phyloP scores from a whole-genome alignment of 495 filamentous ascomycete genomes.

The Penicillium coffeae region DNA sequence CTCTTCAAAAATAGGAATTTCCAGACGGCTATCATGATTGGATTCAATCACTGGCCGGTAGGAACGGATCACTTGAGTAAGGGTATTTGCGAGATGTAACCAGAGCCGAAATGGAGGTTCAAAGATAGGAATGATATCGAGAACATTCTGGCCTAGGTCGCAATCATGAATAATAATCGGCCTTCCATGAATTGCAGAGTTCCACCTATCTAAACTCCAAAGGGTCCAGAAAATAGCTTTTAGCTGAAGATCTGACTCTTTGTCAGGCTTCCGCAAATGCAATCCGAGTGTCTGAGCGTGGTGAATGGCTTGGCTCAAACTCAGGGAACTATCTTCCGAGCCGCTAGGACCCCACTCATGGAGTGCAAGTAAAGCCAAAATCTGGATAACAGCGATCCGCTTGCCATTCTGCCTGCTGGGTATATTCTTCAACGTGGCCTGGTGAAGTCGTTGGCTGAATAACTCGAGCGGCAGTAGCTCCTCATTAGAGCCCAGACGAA shows the following conservation, averaged over 20 bases:
- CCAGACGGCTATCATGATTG: constrained; percentile 35
- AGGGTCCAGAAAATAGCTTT: constrained; percentile 58
- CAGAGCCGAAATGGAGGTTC: constrained; percentile 36
- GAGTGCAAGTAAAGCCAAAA: constrained; percentile 33
- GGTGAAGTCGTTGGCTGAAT: constrained; percentile 23
- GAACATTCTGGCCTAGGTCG: constrained; percentile 41
- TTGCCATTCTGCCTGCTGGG: constrained; percentile 15
- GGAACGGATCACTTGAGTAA: constrained; percentile 56
- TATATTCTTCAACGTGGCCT: constrained; percentile 19
- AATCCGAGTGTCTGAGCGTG: constrained; percentile 59
- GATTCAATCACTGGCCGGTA: constrained; percentile 48
- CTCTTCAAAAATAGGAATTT: constrained; percentile 58
- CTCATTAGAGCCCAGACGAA: constrained; percentile 15
- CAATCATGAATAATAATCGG: constrained; percentile 59
- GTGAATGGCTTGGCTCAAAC: constrained; percentile 38
- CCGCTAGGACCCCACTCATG: constrained; percentile 30
- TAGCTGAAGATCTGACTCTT: constrained; percentile 18
- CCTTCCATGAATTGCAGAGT: constrained; percentile 54
- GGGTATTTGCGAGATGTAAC: constrained; percentile 40
- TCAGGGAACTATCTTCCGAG: constrained; percentile 31
- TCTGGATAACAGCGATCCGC: constrained; percentile 28
- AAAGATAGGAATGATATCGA: constrained; percentile 19
- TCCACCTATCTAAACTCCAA: constrained; percentile 59
- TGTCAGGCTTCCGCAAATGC: constrained; percentile 34
- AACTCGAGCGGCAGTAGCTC: constrained; percentile 11